Evolutionary conservation across 1,284 basidiomycete species (phyloP), one percentile per base, ranked within the genome.

Genomic region (Cerrena zonata): DNA sequence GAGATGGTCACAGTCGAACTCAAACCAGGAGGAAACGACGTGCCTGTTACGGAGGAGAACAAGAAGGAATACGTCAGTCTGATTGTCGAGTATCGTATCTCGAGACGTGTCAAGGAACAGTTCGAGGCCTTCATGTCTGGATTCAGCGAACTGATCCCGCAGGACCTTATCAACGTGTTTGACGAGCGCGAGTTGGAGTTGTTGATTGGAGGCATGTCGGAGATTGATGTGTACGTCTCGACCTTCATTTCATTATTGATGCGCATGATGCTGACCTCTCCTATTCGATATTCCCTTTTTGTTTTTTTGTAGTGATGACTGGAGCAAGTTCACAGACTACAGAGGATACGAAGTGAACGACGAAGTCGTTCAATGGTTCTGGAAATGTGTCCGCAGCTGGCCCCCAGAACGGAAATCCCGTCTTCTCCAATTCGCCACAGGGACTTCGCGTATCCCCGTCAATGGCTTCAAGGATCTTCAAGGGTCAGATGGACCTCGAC

Each of bases 321-420:
- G 87, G 88, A 85, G 82, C 56, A 90, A 90, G 65, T 90, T 87
- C 68, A 91, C 88, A 19, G 89, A 91, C 65, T 91, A 89, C 64
- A 82, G 86, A 56, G 86, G 84, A 10, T 90, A 90, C 64, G 86
- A 88, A 66, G 87, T 87, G 70, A 88, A 82, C 24, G 92, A 95
- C 68, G 88, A 94, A 67, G 95, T 99, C 53, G 92, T 99, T 57
- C 92, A 97, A 67, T 99, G 96, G 96, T 99, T 99, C 82, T 99
- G 96, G 96, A 89, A 98, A 74, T 94, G 92, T 63, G 91, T 99
- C 52, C 85, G 90, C 50, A 86, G 86, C 48, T 99, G 95, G 95
- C 94, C 95, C 5, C 79, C 93, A 0, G 96, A 99, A 72, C 86
- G 93, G 68, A 97, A 98, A 73, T 91, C 90, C 44, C 86, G 95